These are phyloP conservation scores for Apiotrichum mycotoxinovorans DNA, from an alignment of 1,284 basidiomycete species.

Conservation along the genomic window DNA sequence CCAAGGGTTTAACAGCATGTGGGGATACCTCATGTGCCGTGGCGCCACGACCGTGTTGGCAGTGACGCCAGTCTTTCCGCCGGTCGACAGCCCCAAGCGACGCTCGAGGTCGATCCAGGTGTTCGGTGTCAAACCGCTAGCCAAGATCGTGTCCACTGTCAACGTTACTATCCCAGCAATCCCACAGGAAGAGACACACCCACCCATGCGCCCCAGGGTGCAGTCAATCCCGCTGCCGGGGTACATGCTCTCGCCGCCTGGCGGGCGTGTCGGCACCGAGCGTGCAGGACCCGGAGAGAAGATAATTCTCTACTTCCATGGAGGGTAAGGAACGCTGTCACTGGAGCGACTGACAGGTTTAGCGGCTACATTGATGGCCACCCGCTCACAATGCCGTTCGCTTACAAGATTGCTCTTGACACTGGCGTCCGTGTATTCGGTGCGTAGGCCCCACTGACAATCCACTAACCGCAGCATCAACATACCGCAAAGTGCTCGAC, in stretches of 20 bases:
- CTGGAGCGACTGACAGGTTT: not conserved
- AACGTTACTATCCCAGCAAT: not conserved
- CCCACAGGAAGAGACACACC: not conserved
- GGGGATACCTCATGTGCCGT: not conserved
- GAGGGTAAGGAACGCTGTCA: slow-evolving; percentile 6
- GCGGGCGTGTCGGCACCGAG: not conserved
- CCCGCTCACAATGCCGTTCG: slow-evolving; percentile 10
- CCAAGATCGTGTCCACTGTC: not conserved
- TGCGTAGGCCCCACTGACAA: not conserved
- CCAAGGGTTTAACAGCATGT: not conserved
- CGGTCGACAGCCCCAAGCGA: not conserved
- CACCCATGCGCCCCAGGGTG: not conserved
- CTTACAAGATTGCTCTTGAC: slow-evolving; percentile 12
- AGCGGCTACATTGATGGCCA: slow-evolving; percentile 24
- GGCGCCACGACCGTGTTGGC: not conserved
- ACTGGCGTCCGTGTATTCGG: slow-evolving; percentile 8
- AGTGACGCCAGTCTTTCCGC: not conserved
- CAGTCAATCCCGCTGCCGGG: not conserved
- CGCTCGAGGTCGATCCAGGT: not conserved
- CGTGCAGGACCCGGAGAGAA: slow-evolving; percentile 22
- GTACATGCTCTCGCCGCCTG: slow-evolving; percentile 22
- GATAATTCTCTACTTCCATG: slow-evolving; percentile 30
- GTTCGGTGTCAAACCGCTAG: not conserved
- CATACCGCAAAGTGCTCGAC: slow-evolving; percentile 16
- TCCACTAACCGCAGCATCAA: not conserved